A percentile compares a stretch with the other conserved stretches of the same genome.
These are phyloP conservation scores for Colletotrichum musicola DNA, from an alignment of 2,329 filamentous ascomycete genomes.

Conservation along the genomic window DNA sequence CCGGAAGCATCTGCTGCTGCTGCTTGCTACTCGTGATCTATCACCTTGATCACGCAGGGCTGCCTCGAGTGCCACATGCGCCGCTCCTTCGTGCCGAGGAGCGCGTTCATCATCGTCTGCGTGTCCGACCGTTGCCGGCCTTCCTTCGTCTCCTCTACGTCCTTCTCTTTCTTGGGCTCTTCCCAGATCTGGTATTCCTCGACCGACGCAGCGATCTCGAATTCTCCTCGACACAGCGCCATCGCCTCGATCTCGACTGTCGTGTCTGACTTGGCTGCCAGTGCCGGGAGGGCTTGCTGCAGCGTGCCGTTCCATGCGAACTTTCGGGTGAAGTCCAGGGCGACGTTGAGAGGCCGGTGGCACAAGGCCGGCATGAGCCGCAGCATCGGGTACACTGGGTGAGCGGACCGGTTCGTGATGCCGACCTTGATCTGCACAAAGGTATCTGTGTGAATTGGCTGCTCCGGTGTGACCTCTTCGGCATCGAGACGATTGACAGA, in stretches of 20 bases:
- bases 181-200: constrained; percentile 78
- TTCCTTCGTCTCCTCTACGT: constrained; percentile 45
- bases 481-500: constrained; percentile 57
- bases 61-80: constrained; percentile 74
- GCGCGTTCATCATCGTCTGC: constrained; percentile 68
- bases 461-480: constrained; percentile 33
- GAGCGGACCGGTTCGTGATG: constrained; percentile 79
- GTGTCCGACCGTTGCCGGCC: constrained; percentile 64
- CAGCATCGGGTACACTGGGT: constrained; percentile 78
- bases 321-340: constrained; percentile 85
- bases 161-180: constrained; percentile 46
- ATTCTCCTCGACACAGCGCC: constrained; percentile 82
- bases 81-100: constrained; percentile 70
- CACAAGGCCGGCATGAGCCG: constrained; percentile 82
- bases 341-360: constrained; percentile 77
- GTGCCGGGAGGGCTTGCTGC: constrained; percentile 77
- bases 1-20: constrained; percentile 12
- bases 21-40: constrained; percentile 52
- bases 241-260: constrained; percentile 78
- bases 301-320: constrained; percentile 88
- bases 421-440: constrained; percentile 79
- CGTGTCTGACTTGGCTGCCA: constrained; percentile 70
- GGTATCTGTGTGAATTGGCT: constrained; percentile 62
- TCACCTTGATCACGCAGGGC: constrained; percentile 67
- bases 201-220: constrained; percentile 83